phyloP scores from a whole-genome alignment of 2,329 filamentous ascomycete species.

The Ophiostoma sp. region DNA sequence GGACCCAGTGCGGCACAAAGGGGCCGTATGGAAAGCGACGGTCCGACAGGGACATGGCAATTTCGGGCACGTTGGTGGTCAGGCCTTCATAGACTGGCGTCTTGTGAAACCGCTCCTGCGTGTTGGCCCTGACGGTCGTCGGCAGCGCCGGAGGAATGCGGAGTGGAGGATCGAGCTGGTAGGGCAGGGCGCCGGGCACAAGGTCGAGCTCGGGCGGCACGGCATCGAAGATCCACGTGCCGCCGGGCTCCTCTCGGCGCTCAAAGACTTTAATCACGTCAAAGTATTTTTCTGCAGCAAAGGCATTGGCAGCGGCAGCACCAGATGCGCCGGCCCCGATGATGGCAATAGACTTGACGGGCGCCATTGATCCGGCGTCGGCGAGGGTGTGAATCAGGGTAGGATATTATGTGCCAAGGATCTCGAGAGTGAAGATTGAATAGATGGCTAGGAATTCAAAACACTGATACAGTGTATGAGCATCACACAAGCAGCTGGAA shows the following conservation, averaged over 20 bases:
- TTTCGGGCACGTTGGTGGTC: conserved; percentile 49
- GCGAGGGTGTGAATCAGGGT: too few species aligned
- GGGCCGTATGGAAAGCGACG: conserved; percentile 59
- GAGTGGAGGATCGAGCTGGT: conserved; percentile 21
- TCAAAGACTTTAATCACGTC: conserved; percentile 41
- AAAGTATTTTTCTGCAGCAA: conserved; percentile 42
- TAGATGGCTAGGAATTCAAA: neutral
- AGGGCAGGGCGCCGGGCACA: conserved; percentile 22
- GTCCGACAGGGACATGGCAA: conserved; percentile 47
- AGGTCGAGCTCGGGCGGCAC: conserved; percentile 19
- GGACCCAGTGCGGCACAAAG: conserved; percentile 50
- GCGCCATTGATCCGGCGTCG: conserved; percentile 13
- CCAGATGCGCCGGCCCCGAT: conserved; percentile 34
- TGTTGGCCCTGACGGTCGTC: conserved; percentile 13
- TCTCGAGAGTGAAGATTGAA: neutral
- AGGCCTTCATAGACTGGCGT: conserved; percentile 25
- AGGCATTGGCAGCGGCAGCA: conserved; percentile 43
- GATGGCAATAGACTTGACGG: conserved; percentile 24
- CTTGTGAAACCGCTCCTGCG: conserved; percentile 21
- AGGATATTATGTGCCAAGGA: too few species aligned
- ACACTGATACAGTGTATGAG: neutral
- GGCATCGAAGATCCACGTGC: conserved; percentile 32
- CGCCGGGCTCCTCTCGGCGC: conserved; percentile 39
- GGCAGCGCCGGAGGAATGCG: conserved; percentile 18
- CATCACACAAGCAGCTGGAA: too few species aligned